Percentiles rank a stretch among this genome's conserved stretches.
phyloP scores from a whole-genome alignment of 148 eudicot species.

The Salicornia ramosissima region DNA sequence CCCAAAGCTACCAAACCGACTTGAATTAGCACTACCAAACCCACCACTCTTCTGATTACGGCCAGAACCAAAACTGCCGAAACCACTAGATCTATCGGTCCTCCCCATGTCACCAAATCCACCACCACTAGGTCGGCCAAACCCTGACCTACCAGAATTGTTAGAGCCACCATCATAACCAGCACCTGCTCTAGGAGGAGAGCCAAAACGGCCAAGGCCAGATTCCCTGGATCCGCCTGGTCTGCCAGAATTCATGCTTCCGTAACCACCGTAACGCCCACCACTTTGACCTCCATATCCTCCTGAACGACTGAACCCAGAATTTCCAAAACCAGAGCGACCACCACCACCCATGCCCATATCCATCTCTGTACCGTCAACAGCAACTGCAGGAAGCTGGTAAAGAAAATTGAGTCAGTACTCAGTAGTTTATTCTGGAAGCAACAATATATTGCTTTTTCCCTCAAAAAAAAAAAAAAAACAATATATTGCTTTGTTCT shows the following conservation, averaged over 20 bases:
- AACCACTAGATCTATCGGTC: constrained; percentile 38
- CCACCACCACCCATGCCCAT: constrained; percentile 53
- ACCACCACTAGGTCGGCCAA: constrained; percentile 44
- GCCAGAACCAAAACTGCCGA: constrained; percentile 48
- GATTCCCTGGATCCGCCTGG: constrained; percentile 7
- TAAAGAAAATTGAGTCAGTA: constrained; percentile 19
- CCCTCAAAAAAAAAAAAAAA: neutral
- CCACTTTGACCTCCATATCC: constrained; percentile 35
- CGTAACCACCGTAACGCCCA: neutral
- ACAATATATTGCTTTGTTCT: neutral
- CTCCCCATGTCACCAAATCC: constrained; percentile 36
- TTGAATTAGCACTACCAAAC: constrained; percentile 29
- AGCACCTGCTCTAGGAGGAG: constrained; percentile 20
- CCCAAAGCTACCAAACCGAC: constrained; percentile 44
- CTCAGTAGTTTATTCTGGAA: constrained; percentile 18
- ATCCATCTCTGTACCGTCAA: constrained; percentile 46
- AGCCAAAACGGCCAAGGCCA: constrained; percentile 9
- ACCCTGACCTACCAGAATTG: constrained; percentile 34
- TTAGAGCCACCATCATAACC: constrained; percentile 21
- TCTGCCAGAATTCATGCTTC: constrained; percentile 1
- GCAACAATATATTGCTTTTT: neutral
- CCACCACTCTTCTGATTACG: constrained; percentile 31
- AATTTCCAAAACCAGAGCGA: constrained; percentile 38
- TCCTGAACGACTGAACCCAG: constrained; percentile 42
- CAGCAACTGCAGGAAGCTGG: constrained; percentile 71